Conservation (phyloP, 2,329 filamentous ascomycete species). For the Amylocarpus encephaloides region DNA sequence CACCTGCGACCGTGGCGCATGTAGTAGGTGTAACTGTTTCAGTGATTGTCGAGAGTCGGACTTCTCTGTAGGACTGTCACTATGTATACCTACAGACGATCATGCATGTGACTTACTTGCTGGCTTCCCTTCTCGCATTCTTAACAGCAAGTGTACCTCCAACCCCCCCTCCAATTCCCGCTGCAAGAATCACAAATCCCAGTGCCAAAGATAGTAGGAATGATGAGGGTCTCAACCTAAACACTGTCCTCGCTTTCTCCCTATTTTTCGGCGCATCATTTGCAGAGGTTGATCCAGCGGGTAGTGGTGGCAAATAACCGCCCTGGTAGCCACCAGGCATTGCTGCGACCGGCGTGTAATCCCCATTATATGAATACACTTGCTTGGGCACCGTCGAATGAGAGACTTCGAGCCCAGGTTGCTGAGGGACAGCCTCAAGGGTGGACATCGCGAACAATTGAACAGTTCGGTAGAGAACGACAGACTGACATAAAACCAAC, state of each 20-base stretch:
- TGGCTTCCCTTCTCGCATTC: constrained; percentile 12
- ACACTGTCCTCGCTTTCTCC: constrained; percentile 6
- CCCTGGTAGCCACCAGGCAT: neutral
- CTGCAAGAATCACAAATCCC: constrained; percentile 12
- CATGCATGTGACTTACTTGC: neutral
- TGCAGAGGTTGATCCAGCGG: neutral
- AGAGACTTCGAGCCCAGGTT: constrained; percentile 1
- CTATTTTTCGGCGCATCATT: neutral
- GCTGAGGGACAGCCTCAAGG: neutral
- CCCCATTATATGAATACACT: neutral
- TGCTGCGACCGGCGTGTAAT: too few relatives aligned
- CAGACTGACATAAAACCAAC: neutral
- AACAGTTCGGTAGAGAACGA: neutral
- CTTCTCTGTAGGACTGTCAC: neutral
- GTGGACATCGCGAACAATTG: neutral
- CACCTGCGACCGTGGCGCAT: neutral
- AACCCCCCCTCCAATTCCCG: constrained; percentile 13
- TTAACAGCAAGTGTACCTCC: constrained; percentile 15
- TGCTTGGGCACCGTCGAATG: neutral
- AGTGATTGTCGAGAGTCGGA: neutral
- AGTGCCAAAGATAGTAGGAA: constrained; percentile 12
- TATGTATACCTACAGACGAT: neutral
- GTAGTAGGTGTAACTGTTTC: neutral
- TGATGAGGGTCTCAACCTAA: constrained; percentile 7
- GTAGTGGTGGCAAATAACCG: neutral